These are phyloP conservation scores for Silene noctiflora DNA, from an alignment of 179 eudicot species.

Conservation along the genomic window DNA sequence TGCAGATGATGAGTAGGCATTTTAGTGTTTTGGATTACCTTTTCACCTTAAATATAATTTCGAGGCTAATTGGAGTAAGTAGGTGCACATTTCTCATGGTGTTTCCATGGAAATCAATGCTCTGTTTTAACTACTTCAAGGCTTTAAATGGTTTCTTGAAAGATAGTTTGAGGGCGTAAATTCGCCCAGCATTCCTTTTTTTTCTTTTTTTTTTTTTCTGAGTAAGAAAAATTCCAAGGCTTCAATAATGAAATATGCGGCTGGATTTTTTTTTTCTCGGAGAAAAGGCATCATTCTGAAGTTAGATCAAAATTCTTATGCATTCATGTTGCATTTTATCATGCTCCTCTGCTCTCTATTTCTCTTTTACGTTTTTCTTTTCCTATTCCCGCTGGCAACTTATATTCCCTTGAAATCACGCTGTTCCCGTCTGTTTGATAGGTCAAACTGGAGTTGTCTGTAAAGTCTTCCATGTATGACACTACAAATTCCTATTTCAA, in stretches of 20 bases:
- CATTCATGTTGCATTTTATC: neutral
- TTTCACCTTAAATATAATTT: neutral
- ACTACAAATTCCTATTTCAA: constrained; percentile 52
- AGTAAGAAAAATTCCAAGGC: too few species aligned
- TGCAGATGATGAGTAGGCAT: neutral
- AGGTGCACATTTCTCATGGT: neutral
- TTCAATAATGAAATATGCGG: too few species aligned
- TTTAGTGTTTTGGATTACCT: neutral
- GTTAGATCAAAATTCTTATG: neutral
- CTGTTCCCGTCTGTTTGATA: constrained; percentile 28
- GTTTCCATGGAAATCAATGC: neutral
- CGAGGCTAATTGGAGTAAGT: neutral
- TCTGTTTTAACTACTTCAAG: neutral
- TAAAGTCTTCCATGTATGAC: constrained; percentile 49
- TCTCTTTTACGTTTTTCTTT: neutral
- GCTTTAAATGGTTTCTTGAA: neutral
- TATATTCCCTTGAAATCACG: neutral
- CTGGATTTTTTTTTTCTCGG: too few species aligned
- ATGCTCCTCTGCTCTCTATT: neutral
- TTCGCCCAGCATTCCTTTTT: neutral
- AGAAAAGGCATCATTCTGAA: neutral
- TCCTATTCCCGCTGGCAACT: neutral
- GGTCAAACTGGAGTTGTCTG: constrained; percentile 49
- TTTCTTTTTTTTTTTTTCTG: too few species aligned
- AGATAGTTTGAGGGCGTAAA: neutral